Evolutionary conservation across 2,329 filamentous ascomycete species (phyloP).

Genomic region (Aphanocladium album): DNA sequence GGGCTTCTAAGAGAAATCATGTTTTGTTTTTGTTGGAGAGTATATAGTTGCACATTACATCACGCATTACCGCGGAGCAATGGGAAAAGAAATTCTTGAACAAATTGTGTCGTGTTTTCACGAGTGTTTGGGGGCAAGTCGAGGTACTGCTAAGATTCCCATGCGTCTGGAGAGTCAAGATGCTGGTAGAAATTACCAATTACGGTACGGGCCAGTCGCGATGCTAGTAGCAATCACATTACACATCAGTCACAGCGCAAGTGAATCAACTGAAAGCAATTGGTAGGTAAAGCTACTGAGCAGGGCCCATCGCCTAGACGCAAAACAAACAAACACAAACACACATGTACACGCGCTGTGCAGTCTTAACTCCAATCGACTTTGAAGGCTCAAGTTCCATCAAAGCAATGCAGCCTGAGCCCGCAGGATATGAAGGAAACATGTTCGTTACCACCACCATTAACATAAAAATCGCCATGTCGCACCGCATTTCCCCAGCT

Average conservation of each 20-base stretch:
- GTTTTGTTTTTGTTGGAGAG: neutral
- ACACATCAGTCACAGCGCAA: neutral
- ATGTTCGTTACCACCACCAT: slow-evolving; percentile 8
- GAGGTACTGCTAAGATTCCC: neutral
- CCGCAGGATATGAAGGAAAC: slow-evolving; percentile 7
- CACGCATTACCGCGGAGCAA: slow-evolving; percentile 11
- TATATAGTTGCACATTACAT: slow-evolving; percentile 9
- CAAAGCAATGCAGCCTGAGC: slow-evolving; percentile 5
- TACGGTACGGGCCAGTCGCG: too few species aligned
- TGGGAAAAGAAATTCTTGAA: neutral
- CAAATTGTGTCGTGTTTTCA: too few species aligned
- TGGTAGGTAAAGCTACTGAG: slow-evolving; percentile 6
- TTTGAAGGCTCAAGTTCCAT: slow-evolving; percentile 4
- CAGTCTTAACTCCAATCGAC: slow-evolving; percentile 3
- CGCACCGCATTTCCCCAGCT: slow-evolving; percentile 1
- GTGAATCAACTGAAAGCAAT: slow-evolving; percentile 1
- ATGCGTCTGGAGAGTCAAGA: too few species aligned
- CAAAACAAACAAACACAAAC: slow-evolving; percentile 8
- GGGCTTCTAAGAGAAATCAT: neutral
- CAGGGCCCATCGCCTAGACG: neutral
- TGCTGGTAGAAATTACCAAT: too few species aligned
- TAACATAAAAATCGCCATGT: slow-evolving; percentile 10
- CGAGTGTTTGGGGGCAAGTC: neutral
- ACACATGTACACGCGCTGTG: slow-evolving; percentile 6
- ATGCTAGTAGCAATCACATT: too few species aligned